Conservation (phyloP, 2,329 filamentous ascomycete genomes). For the Cryphonectria nitschkei region DNA sequence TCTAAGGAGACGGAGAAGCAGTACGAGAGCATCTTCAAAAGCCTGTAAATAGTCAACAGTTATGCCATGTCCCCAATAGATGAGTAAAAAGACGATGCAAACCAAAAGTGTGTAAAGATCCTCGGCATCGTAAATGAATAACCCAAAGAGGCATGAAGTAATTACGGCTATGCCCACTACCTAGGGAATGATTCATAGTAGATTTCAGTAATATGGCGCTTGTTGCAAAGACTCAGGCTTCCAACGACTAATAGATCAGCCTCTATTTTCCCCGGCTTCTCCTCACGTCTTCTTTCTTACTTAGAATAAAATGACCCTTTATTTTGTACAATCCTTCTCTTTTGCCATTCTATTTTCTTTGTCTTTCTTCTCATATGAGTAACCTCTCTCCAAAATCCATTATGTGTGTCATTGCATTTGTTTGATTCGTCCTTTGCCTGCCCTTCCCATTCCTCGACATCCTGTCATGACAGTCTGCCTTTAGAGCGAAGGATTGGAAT, state of each 20-base stretch:
- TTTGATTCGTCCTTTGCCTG: no score
- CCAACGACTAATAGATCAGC: neutral
- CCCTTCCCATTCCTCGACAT: no score
- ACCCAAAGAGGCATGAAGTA: no score
- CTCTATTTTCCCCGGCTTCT: no score
- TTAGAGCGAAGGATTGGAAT: no score
- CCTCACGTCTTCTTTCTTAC: neutral
- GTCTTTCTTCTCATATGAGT: neutral
- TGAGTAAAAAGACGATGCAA: neutral
- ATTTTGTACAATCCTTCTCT: no score
- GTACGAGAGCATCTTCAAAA: slow-evolving; percentile 24
- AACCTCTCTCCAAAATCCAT: no score
- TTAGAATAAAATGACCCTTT: no score
- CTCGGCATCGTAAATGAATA: neutral
- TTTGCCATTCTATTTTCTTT: neutral
- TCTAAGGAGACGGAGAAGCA: slow-evolving; percentile 23
- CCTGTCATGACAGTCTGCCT: no score
- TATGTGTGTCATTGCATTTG: no score
- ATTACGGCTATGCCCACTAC: no score
- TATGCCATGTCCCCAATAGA: neutral
- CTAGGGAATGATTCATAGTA: neutral
- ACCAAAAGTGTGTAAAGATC: neutral
- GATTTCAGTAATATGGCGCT: neutral
- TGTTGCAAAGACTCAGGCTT: neutral
- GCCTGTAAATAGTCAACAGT: slow-evolving; percentile 3